phyloP scores from a whole-genome alignment of 495 filamentous ascomycete genomes.

The Penicillium silybi region DNA sequence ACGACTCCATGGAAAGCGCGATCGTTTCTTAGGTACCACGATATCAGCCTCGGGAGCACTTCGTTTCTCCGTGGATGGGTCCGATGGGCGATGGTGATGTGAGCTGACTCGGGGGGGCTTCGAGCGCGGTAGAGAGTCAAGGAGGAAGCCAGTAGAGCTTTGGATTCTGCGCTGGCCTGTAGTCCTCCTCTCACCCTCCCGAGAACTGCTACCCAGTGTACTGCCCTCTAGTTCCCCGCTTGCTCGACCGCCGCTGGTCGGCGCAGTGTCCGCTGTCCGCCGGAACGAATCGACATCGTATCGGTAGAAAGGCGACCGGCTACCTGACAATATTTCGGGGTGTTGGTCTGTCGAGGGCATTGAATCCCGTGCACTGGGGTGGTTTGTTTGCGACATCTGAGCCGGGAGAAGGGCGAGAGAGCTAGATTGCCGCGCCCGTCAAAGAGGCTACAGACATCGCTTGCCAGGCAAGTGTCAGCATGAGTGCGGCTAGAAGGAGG shows the following conservation, averaged over 20 bases:
- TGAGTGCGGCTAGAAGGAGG: conserved; percentile 9
- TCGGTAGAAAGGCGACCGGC: conserved; percentile 6
- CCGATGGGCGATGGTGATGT: conserved; percentile 25
- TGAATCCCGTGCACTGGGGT: conserved; percentile 9
- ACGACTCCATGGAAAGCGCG: conserved; percentile 37
- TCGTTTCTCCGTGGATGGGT: conserved; percentile 30
- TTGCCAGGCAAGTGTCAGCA: conserved; percentile 16
- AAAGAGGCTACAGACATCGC: conserved; percentile 21
- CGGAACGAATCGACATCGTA: conserved; percentile 19
- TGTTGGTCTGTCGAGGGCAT: conserved; percentile 17
- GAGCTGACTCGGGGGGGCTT: conserved; percentile 24
- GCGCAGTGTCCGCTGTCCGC: conserved; percentile 8
- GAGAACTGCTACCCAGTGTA: conserved; percentile 39
- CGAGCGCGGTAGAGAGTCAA: conserved; percentile 39
- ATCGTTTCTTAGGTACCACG: conserved; percentile 36
- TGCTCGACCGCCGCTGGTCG: conserved; percentile 30
- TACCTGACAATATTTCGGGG: conserved; percentile 1
- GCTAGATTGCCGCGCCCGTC: conserved; percentile 23
- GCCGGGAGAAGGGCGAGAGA: conserved; percentile 13
- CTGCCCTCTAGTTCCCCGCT: conserved; percentile 41
- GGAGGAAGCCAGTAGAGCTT: conserved; percentile 43
- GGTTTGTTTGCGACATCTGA: conserved; percentile 26
- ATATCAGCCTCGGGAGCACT: conserved; percentile 29
- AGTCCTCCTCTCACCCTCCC: conserved; percentile 31
- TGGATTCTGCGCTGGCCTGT: conserved; percentile 29